A percentile compares a stretch with the other conserved stretches of the same genome.
These are phyloP conservation scores for Ehretia macrophylla DNA, from an alignment of 257 asterid genomes.

Conservation along the genomic window DNA sequence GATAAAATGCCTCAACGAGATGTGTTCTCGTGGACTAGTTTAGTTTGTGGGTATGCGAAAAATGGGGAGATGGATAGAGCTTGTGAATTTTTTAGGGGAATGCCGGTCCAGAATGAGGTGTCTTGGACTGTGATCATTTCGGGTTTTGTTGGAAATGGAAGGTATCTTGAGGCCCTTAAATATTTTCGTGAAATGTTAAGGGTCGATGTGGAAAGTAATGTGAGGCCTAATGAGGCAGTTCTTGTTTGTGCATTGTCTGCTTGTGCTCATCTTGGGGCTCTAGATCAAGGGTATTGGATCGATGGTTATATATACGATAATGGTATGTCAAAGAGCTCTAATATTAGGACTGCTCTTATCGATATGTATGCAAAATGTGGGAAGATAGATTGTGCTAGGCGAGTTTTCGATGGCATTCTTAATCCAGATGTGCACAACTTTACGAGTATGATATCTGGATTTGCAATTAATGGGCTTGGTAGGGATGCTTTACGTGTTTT, in stretches of 20 bases:
- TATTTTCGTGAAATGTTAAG: conserved; percentile 45
- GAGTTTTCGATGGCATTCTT: conserved; percentile 38
- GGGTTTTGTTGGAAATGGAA: conserved; percentile 52
- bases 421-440: conserved; percentile 46
- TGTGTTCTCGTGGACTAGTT: conserved; percentile 73
- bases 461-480: conserved; percentile 68
- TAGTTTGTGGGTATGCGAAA: conserved; percentile 55
- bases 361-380: conserved; percentile 95
- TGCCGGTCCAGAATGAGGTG: conserved; percentile 69
- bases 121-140: conserved; percentile 78
- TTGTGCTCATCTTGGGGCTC: conserved; percentile 74
- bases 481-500: conserved; percentile 44
- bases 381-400: conserved; percentile 42
- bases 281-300: conserved; percentile 65
- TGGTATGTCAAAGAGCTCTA: conserved; percentile 29
- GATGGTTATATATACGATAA: conserved; percentile 37
- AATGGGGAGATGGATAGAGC: conserved; percentile 49
- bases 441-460: conserved; percentile 71
- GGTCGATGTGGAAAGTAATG: conserved; percentile 16
- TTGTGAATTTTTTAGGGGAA: conserved; percentile 32
- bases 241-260: conserved; percentile 79
- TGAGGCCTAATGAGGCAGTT: conserved; percentile 68
- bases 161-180: conserved; percentile 41
- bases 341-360: conserved; percentile 55
- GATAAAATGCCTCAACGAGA: conserved; percentile 59